A percentile compares a stretch with the other conserved stretches of the same genome.
Evolutionary conservation across 768 basidiomycete genomes (phyloP).

Genomic region (Epithele typhae): DNA sequence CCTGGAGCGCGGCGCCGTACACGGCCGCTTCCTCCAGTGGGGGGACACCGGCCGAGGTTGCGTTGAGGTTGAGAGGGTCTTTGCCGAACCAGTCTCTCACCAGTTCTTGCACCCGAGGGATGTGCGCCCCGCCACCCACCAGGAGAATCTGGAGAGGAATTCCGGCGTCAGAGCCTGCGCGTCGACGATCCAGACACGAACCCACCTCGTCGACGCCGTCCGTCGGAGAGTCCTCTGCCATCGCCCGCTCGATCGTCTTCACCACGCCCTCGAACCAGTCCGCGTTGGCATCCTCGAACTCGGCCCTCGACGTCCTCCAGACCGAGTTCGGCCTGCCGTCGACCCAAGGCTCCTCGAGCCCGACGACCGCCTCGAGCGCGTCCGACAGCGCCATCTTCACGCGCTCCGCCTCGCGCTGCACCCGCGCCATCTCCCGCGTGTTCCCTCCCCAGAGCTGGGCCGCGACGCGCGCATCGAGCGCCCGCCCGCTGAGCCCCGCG

Average conservation of each 20-base stretch:
- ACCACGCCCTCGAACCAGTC: conserved; percentile 97
- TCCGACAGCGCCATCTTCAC: conserved; percentile 68
- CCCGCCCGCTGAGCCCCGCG: conserved; percentile 43
- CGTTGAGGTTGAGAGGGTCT: conserved; percentile 54
- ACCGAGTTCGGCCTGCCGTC: conserved; percentile 93
- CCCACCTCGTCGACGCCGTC: conserved; percentile 82
- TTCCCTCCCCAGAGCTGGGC: conserved; percentile 61
- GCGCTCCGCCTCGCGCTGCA: conserved; percentile 65
- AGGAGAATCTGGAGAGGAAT: conserved; percentile 56
- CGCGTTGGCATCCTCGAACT: conserved; percentile 96
- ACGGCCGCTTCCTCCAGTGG: conserved; percentile 92
- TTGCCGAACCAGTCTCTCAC: conserved; percentile 95
- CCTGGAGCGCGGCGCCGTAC: conserved; percentile 96
- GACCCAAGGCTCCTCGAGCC: conserved; percentile 87
- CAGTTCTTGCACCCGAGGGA: conserved; percentile 96
- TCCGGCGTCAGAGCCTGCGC: no score
- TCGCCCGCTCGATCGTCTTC: conserved; percentile 96
- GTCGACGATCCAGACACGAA: no score
- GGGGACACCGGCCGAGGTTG: conserved; percentile 97
- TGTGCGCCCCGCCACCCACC: conserved; percentile 95
- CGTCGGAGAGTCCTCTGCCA: conserved; percentile 96
- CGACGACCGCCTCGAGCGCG: conserved; percentile 86
- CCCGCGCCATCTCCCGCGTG: conserved; percentile 58
- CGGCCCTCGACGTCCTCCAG: conserved; percentile 92
- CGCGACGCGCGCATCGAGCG: conserved; percentile 64